Evolutionary conservation across 2,329 filamentous ascomycete genomes (phyloP).

Genomic region (Cladosporium sp.): DNA sequence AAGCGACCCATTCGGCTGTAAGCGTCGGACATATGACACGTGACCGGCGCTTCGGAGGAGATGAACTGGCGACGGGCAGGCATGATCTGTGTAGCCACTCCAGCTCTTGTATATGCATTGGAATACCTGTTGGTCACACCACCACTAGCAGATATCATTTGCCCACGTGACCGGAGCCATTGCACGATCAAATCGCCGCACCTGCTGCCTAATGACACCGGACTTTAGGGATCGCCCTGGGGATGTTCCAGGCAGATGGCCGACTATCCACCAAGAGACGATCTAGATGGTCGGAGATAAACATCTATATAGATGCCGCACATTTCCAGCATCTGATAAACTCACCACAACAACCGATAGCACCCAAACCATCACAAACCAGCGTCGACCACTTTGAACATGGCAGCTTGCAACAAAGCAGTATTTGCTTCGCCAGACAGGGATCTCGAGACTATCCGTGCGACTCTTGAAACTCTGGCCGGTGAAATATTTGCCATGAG

Average conservation of each 20-base stretch:
- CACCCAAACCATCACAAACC: not conserved
- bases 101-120: not conserved
- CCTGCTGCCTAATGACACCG: not conserved
- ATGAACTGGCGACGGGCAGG: not conserved
- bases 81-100: no score
- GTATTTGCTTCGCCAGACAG: not conserved
- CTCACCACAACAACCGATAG: not conserved
- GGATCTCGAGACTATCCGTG: not conserved
- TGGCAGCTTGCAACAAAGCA: not conserved
- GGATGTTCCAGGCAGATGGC: not conserved
- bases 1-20: not conserved
- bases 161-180: not conserved
- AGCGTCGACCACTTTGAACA: not conserved
- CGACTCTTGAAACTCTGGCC: not conserved
- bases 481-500: not conserved
- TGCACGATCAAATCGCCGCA: not conserved
- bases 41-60: conserved; percentile 9
- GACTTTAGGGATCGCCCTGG: not conserved
- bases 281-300: not conserved
- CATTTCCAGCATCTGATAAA: not conserved
- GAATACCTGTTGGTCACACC: not conserved
- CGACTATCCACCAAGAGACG: not conserved
- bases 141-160: not conserved
- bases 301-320: not conserved
- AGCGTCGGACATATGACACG: not conserved